A percentile compares a stretch with the other conserved stretches of the same genome.
Evolutionary conservation across 2,329 filamentous ascomycete genomes (phyloP).

Genomic region (Chaetomiaceae sp.): DNA sequence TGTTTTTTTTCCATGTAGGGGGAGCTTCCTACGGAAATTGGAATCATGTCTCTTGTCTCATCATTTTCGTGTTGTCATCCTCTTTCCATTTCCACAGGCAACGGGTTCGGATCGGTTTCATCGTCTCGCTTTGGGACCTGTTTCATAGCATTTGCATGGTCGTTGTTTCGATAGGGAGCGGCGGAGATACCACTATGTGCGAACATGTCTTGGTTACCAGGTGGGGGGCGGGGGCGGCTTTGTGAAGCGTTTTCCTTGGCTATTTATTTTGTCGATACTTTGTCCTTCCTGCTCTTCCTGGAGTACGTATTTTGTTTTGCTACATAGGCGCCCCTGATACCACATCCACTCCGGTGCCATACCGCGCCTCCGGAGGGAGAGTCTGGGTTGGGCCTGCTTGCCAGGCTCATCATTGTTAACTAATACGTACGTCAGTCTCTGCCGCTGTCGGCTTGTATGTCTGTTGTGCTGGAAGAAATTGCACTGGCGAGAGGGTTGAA

Average conservation of each 20-base stretch:
- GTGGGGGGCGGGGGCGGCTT: not conserved
- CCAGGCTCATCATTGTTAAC: too few relatives aligned
- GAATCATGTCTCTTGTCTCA: too few relatives aligned
- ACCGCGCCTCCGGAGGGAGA: not conserved
- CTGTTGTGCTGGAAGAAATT: too few relatives aligned
- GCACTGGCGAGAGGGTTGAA: too few relatives aligned
- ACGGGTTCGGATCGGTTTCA: too few relatives aligned
- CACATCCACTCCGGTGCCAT: not conserved
- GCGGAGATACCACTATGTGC: slow-evolving; percentile 20
- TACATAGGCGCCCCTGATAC: not conserved
- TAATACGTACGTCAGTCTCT: too few relatives aligned
- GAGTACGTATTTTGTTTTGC: not conserved
- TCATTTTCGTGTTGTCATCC: not conserved
- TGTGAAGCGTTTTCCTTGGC: slow-evolving; percentile 2
- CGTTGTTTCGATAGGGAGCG: slow-evolving; percentile 9
- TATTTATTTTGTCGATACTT: not conserved
- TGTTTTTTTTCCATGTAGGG: too few relatives aligned
- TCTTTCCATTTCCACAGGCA: not conserved
- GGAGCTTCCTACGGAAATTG: too few relatives aligned
- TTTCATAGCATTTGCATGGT: slow-evolving; percentile 13
- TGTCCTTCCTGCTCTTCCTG: not conserved
- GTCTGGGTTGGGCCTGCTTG: too few relatives aligned
- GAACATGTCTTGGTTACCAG: slow-evolving; percentile 6
- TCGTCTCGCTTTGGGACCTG: not conserved
- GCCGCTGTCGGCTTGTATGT: too few relatives aligned